Base-by-base conservation (phyloP, 306 rosid genomes). In the Calophaca sinica region DNA sequence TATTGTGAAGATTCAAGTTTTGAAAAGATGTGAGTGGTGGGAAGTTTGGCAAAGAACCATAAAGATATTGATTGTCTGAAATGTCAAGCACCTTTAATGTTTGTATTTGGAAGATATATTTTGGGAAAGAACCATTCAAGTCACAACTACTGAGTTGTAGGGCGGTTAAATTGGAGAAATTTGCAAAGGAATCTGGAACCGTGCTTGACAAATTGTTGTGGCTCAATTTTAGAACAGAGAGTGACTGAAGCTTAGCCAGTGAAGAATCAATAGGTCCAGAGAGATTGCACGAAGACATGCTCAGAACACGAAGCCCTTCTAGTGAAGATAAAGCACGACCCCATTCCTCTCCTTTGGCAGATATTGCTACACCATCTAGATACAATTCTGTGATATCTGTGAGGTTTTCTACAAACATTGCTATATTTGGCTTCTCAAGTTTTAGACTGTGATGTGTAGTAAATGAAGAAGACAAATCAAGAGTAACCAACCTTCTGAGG, bases 281-380 rank as follows among this genome's bases (percentile, higher is more conserved):
- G 14, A 85, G 82, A 62, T 32, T 7, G 62, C 84, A 79, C 1
- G 10, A 3, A 14, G 74, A 41, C 77, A 85, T 55, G 42, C 84
- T 85, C 38, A 85, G 4, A 9, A 81, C 79, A n/a, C 13, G 72
- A 1, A 81, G 60, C 0, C 69, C 49, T 3, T 58, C 9, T 35
- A 77, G 0, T 11, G 70, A 73, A 8, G 82, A 53, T 38, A 84
- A n/a, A 0, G 75, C 68, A 32, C 45, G 61, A 10, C 88, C 14
- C 96, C 96, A 88, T 2, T 84, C 66, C 2, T 52, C 26, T 29
- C 83, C 86, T 14, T 0, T 5, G 2, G 68, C 73, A 12, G 81
- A 81, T 74, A 86, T 63, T 0, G 3, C 6, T 0, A 81, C 67
- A 45, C 88, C 85, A 83, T 90, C 91, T 0, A 90, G 78, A 81